Conservation (phyloP, 768 basidiomycete genomes). For the Obba rivulosa region DNA sequence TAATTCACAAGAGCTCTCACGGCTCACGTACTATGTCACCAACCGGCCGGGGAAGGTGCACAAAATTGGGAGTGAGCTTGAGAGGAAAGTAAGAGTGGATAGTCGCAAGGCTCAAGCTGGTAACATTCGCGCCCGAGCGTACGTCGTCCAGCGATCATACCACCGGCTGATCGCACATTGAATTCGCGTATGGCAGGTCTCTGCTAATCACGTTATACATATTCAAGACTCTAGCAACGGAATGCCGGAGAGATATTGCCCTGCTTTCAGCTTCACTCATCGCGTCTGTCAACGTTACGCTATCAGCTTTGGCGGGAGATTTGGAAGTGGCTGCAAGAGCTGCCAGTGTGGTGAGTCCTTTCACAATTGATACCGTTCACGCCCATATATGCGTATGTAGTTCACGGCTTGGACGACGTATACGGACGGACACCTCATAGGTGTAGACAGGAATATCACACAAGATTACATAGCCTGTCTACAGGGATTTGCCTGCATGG, state of each 20-base stretch:
- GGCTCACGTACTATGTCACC: conserved; percentile 81
- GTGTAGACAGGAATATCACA: conserved; percentile 67
- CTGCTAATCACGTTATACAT: conserved; percentile 83
- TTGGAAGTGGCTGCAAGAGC: conserved; percentile 73
- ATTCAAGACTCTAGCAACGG: conserved; percentile 73
- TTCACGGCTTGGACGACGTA: conserved; percentile 92
- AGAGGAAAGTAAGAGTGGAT: conserved; percentile 65
- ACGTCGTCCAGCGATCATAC: conserved; percentile 28
- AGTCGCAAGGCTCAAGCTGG: conserved; percentile 66
- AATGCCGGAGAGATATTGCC: conserved; percentile 81
- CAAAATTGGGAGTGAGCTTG: conserved; percentile 71
- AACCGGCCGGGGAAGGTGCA: conserved; percentile 77
- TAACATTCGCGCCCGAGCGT: conserved; percentile 78
- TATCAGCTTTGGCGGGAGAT: conserved; percentile 54
- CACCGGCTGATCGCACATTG: background rate
- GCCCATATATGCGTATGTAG: conserved; percentile 31
- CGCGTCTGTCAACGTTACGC: conserved; percentile 53
- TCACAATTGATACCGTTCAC: background rate
- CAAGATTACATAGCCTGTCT: conserved; percentile 67
- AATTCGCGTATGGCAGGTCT: conserved; percentile 36
- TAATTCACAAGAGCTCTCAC: conserved; percentile 80
- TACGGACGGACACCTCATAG: conserved; percentile 80
- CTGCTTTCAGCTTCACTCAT: conserved; percentile 69
- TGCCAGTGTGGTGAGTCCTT: conserved; percentile 67
- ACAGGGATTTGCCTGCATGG: conserved; percentile 56